Conservation (phyloP, 345 rosid species). For the Eucalyptus caleyi region DNA sequence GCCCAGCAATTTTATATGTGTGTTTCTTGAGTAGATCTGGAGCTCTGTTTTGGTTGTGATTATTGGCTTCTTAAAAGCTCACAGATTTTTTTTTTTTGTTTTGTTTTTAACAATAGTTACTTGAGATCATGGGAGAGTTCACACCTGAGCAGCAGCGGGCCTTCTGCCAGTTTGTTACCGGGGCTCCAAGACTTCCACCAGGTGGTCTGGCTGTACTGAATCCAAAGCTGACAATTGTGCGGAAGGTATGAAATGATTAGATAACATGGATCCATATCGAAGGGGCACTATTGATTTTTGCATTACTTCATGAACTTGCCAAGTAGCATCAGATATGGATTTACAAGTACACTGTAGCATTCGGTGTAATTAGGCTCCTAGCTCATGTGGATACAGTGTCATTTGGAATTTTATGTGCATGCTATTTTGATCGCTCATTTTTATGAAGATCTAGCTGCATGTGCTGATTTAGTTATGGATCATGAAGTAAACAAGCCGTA, state of each 20-base stretch:
- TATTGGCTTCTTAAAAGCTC: neutral
- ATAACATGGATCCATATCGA: neutral
- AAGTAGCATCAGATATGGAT: neutral
- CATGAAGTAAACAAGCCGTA: neutral
- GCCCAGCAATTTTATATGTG: constrained; percentile 84
- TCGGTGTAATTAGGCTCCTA: neutral
- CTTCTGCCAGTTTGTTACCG: constrained; percentile 97
- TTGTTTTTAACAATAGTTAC: constrained; percentile 33
- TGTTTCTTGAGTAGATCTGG: neutral
- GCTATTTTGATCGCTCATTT: neutral
- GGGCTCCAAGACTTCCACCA: constrained; percentile 99
- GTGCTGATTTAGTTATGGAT: neutral
- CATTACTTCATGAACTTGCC: neutral
- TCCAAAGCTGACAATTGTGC: constrained; percentile 93
- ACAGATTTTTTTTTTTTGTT: neutral
- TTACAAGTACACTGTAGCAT: neutral
- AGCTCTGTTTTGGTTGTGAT: neutral
- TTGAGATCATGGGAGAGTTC: constrained; percentile 97
- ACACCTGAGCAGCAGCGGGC: constrained; percentile 95
- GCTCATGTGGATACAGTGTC: neutral
- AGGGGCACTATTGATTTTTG: neutral
- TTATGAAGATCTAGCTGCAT: neutral
- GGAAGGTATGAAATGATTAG: constrained; percentile 54
- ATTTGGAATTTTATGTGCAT: neutral
- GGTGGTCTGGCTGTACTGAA: constrained; percentile 94